Percentiles rank a stretch among this genome's conserved stretches.
Evolutionary conservation across 2,329 filamentous ascomycete genomes (phyloP).

Genomic region (Tolypocladium inflatum): DNA sequence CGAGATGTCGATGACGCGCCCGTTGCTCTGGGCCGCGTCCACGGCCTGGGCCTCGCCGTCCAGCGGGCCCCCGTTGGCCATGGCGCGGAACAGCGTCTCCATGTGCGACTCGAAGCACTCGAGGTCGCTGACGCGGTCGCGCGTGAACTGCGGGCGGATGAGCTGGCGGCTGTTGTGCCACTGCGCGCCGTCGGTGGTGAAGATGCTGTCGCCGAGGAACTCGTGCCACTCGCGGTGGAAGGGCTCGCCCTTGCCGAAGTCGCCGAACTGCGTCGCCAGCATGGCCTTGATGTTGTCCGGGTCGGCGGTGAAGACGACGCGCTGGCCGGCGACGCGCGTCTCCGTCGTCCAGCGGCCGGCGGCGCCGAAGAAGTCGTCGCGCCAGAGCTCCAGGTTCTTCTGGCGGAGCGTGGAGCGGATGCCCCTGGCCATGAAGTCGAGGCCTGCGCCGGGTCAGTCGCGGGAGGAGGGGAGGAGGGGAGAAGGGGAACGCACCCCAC

Average conservation of each 20-base stretch:
- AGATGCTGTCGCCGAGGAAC: constrained; percentile 67
- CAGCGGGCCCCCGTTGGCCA: constrained; percentile 48
- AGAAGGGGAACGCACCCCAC: constrained; percentile 28
- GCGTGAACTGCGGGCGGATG: constrained; percentile 78
- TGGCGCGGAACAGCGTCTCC: constrained; percentile 58
- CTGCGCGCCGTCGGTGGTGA: constrained; percentile 65
- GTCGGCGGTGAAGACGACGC: constrained; percentile 69
- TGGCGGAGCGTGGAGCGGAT: constrained; percentile 42
- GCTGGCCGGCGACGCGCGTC: constrained; percentile 39
- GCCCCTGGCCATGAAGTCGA: constrained; percentile 55
- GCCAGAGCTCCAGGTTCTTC: constrained; percentile 54
- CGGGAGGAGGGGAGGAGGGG: background rate
- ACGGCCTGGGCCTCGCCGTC: constrained; percentile 54
- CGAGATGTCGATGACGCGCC: constrained; percentile 57
- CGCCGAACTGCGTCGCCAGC: constrained; percentile 70
- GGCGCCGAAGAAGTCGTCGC: constrained; percentile 33
- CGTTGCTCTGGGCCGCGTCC: constrained; percentile 50
- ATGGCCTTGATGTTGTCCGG: constrained; percentile 87
- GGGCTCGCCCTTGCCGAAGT: constrained; percentile 70
- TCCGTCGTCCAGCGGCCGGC: constrained; percentile 49
- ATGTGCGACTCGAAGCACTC: constrained; percentile 74
- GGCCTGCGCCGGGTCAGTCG: constrained; percentile 24
- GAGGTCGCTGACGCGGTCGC: constrained; percentile 74
- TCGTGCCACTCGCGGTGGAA: constrained; percentile 70
- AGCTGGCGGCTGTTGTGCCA: constrained; percentile 80